Evolutionary conservation across 2,329 filamentous ascomycete species (phyloP), one percentile per base, ranked within the genome.

Genomic region (Plectosphaerella sp.): DNA sequence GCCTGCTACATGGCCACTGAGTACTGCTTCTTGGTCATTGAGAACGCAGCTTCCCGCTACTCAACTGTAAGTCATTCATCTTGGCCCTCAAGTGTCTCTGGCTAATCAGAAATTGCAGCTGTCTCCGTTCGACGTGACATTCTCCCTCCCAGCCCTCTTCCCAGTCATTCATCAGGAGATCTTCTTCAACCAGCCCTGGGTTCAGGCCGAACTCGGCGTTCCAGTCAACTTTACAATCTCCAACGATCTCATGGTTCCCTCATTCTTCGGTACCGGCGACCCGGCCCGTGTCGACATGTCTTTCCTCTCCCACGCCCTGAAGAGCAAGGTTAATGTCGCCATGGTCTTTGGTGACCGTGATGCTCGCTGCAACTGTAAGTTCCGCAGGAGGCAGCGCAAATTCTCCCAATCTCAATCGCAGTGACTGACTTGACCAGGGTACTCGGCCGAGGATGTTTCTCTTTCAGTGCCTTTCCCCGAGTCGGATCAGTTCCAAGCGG

Each of bases 311-410:
- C 75, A 75, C 45, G 66, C 86, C 7, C 72, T 86, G 1, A 76
- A 82, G 49, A 67, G 72, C 7, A 80, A 77, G 3, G 72, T 83
- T 45, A 77, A 79, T 53, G 76, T 84, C 1, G 67, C 76, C 5
- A 64, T 83, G 2, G 65, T 83, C 15, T 82, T 81, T 55, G 79
- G 79, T 10, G 80, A 84, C 56, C 72, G 77, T 5, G 80, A 83
- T 58, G 83, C 75, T 51, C 70, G 73, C 8, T 78, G 76, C 59
- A 79, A 76, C 53, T 64, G 61, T 59, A 35, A 35, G 57, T 53
- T 22, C 5, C 22, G 22, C 5, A 5, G 22, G 22, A 3, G 5
- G 22, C 22, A 22, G 22, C 37, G 12, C 18, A 8, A 6, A 18
- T 43, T 4, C 22, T 18, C 35, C 28, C n/a, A 42, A 43, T 25